Conservation (phyloP, 176 grass and related monocot genomes). For the Poa annua region DNA sequence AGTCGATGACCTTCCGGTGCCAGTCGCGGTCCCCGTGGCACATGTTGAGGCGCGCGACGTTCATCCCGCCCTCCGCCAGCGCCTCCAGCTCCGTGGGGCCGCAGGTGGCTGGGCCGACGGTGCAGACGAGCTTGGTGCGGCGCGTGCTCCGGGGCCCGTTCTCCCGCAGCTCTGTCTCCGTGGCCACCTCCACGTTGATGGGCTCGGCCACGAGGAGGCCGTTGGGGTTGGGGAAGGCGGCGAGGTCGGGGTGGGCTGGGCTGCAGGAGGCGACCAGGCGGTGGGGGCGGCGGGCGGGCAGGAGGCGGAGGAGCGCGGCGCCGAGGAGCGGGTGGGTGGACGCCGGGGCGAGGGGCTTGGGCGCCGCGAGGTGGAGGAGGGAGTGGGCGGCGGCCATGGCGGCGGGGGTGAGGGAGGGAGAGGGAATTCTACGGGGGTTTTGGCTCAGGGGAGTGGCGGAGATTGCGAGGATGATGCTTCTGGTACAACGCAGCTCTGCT, state of each 20-base stretch:
- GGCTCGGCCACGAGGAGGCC: conserved; percentile 37
- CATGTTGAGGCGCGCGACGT: conserved; percentile 91
- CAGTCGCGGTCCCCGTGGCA: conserved; percentile 87
- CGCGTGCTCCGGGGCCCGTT: conserved; percentile 95
- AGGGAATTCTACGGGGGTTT: conserved; percentile 28
- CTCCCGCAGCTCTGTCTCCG: conserved; percentile 87
- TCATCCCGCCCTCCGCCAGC: conserved; percentile 94
- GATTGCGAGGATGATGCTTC: conserved; percentile 39
- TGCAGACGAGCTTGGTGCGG: conserved; percentile 97
- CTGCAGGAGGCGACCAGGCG: conserved; percentile 18
- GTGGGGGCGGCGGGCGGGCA: background rate
- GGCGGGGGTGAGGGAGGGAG: background rate
- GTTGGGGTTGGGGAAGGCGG: conserved; percentile 48
- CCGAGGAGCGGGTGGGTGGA: background rate
- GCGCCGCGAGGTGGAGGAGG: conserved; percentile 28
- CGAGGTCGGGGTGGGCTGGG: conserved; percentile 29
- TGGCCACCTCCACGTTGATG: conserved; percentile 66
- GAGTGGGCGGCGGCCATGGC: conserved; percentile 40
- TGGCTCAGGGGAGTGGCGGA: conserved; percentile 32
- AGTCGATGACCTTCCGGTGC: conserved; percentile 75
- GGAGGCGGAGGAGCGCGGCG: background rate
- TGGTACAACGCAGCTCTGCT: background rate
- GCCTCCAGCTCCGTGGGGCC: conserved; percentile 77
- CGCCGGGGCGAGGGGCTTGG: background rate
- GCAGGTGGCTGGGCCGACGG: conserved; percentile 83